Percentiles rank a stretch among this genome's conserved stretches.
Conservation (phyloP, 2,329 filamentous ascomycete species). For the Trichoderma sp. region DNA sequence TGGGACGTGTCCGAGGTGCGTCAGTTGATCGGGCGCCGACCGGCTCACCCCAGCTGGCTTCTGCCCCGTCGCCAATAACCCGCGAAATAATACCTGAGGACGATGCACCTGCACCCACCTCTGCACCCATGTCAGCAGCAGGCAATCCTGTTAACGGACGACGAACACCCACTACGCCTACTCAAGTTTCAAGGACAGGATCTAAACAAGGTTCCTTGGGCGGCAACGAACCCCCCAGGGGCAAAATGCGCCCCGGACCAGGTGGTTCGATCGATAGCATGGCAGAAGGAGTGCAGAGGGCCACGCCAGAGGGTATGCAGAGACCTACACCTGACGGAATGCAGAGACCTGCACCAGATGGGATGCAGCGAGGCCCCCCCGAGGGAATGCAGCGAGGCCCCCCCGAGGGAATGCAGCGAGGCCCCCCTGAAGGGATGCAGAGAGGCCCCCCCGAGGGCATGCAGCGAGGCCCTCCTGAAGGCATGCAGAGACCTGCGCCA, state of each 20-base stretch:
- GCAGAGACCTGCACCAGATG: constrained; percentile 40
- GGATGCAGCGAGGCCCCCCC: constrained; percentile 42
- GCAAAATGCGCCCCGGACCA: constrained; percentile 41
- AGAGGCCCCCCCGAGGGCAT: constrained; percentile 43
- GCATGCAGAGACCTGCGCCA: constrained; percentile 41
- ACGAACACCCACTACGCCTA: constrained; percentile 64
- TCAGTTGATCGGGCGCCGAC: constrained; percentile 46
- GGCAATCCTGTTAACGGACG: constrained; percentile 48
- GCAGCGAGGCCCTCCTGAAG: constrained; percentile 43
- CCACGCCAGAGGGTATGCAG: constrained; percentile 22
- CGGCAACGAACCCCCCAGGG: constrained; percentile 32
- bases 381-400: constrained; percentile 51
- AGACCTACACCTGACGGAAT: not conserved
- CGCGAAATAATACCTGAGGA: constrained; percentile 38
- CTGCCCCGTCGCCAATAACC: constrained; percentile 42
- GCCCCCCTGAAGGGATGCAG: not conserved
- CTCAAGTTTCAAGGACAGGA: constrained; percentile 43
- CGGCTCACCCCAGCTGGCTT: constrained; percentile 36
- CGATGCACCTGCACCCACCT: constrained; percentile 40
- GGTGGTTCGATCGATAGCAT: constrained; percentile 66
- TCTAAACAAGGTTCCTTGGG: constrained; percentile 37
- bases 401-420: not conserved
- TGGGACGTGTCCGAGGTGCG: constrained; percentile 46
- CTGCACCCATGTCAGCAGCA: constrained; percentile 28
- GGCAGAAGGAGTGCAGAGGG: constrained; percentile 53